These are phyloP conservation scores for Alternaria brassicae DNA, from an alignment of 2,329 filamentous ascomycete genomes.

Conservation along the genomic window DNA sequence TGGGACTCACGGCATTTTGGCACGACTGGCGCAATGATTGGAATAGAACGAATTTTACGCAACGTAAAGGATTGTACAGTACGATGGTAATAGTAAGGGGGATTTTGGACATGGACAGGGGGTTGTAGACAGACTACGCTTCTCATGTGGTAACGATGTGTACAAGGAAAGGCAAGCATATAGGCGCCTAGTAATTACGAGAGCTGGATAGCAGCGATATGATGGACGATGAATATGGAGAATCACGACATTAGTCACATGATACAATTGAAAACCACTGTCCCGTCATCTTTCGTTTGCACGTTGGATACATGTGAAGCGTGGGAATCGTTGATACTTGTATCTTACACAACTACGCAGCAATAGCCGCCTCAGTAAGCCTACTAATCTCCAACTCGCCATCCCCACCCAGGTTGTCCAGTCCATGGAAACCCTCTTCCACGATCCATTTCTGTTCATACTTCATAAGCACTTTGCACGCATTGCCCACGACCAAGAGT, in stretches of 20 bases:
- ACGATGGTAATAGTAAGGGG: background rate
- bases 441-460: slow-evolving; percentile 76
- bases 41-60: background rate
- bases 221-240: background rate
- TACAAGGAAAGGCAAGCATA: background rate
- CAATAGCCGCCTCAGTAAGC: slow-evolving; percentile 18
- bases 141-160: background rate
- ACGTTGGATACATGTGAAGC: background rate
- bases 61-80: background rate
- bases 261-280: background rate
- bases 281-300: background rate
- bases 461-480: slow-evolving; percentile 78
- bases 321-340: background rate
- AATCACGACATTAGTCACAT: background rate
- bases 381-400: slow-evolving; percentile 33
- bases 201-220: background rate
- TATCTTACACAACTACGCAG: background rate
- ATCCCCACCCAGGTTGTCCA: slow-evolving; percentile 60
- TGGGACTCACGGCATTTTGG: background rate
- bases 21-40: background rate
- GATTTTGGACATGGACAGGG: background rate
- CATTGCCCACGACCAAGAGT: slow-evolving; percentile 80
- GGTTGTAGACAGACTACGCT: background rate
- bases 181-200: background rate
- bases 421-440: slow-evolving; percentile 82